phyloP scores from a whole-genome alignment of 2,329 filamentous ascomycete species.

The Mycosphaerella sp. region DNA sequence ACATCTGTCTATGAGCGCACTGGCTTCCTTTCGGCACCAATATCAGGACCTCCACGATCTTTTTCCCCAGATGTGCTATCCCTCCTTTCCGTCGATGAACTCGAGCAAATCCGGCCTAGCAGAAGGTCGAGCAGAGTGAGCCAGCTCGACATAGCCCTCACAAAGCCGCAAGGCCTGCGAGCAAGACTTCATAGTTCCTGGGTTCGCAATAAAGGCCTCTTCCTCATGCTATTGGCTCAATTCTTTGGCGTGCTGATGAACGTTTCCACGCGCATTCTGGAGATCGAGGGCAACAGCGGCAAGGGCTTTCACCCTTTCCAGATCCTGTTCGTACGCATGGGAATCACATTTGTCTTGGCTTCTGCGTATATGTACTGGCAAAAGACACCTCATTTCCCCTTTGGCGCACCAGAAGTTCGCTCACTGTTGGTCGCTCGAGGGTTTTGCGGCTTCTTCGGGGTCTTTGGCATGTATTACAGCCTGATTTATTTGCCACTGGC shows the following conservation, averaged over 20 bases:
- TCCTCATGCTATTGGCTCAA: constrained; percentile 67
- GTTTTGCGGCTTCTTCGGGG: constrained; percentile 52
- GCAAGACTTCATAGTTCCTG: constrained; percentile 42
- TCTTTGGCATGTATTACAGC: constrained; percentile 42
- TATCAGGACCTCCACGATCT: constrained; percentile 31
- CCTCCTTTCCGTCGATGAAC: constrained; percentile 33
- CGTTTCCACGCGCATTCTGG: constrained; percentile 67
- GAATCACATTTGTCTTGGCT: constrained; percentile 61
- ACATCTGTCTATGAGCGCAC: constrained; percentile 1
- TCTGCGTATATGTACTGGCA: constrained; percentile 63
- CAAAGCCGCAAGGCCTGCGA: constrained; percentile 16
- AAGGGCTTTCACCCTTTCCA: constrained; percentile 75
- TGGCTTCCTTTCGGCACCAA: constrained; percentile 26
- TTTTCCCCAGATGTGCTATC: constrained; percentile 42
- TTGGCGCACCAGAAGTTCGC: constrained; percentile 62
- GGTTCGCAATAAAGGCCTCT: constrained; percentile 62
- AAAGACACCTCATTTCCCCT: constrained; percentile 60
- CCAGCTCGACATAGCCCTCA: neutral
- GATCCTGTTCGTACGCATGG: constrained; percentile 74
- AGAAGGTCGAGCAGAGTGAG: constrained; percentile 5
- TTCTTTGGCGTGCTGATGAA: constrained; percentile 84
- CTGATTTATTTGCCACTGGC: constrained; percentile 74
- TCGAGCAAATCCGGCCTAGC: constrained; percentile 25
- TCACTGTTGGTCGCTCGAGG: constrained; percentile 63
- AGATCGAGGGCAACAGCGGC: constrained; percentile 59